Percentiles rank a stretch among this genome's conserved stretches.
phyloP scores from a whole-genome alignment of 2,329 filamentous ascomycete genomes.

The Fusarium burgessii region DNA sequence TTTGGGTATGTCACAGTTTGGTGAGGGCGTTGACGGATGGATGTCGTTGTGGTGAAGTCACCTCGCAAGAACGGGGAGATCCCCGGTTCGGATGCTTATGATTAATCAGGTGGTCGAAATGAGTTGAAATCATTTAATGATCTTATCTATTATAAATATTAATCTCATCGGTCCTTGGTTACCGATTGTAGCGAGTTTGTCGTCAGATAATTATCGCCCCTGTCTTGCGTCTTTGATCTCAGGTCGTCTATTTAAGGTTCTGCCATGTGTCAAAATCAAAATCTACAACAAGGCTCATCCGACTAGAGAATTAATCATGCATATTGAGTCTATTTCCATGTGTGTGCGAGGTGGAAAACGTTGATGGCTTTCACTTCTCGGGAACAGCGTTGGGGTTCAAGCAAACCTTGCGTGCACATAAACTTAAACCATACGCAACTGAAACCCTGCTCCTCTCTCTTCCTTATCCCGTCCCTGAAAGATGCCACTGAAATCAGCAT shows the following conservation, averaged over 20 bases:
- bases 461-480: slow-evolving; percentile 75
- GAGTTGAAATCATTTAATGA: slow-evolving; percentile 41
- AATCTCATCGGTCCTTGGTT: slow-evolving; percentile 35
- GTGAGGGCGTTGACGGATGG: slow-evolving; percentile 39
- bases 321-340: not conserved
- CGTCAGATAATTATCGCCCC: slow-evolving; percentile 2
- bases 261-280: not conserved
- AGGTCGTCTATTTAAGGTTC: not conserved
- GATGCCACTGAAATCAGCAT: slow-evolving; percentile 76
- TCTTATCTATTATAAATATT: slow-evolving; percentile 39
- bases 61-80: slow-evolving; percentile 21
- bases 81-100: slow-evolving; percentile 38
- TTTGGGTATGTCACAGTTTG: slow-evolving; percentile 27
- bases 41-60: slow-evolving; percentile 29
- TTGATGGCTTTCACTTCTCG: not conserved
- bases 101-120: slow-evolving; percentile 35
- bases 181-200: slow-evolving; percentile 10
- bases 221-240: not conserved
- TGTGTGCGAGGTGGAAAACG: not conserved
- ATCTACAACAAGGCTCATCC: not conserved
- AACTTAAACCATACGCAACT: slow-evolving; percentile 67
- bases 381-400: not conserved
- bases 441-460: slow-evolving; percentile 74
- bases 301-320: not conserved
- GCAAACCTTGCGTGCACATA: not conserved